Base-by-base conservation (phyloP, 2,329 filamentous ascomycete species). In the Atkinsonella hypoxylon region DNA sequence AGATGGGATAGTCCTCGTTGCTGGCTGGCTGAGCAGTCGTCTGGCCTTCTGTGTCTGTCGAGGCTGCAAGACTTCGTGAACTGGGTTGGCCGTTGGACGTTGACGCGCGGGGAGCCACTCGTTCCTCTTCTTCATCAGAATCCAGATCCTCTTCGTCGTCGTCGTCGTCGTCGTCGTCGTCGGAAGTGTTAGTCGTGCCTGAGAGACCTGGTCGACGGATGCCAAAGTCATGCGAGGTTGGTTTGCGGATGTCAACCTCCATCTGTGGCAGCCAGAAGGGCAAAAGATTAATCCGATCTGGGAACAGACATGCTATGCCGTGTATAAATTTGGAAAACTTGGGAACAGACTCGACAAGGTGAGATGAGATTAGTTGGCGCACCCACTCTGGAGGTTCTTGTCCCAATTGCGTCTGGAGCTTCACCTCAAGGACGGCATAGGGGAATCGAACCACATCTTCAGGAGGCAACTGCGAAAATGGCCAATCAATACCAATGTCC, bases 261-360 rank as follows among this genome's bases (percentile, higher is more conserved):
- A 98, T 98, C 69, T 98, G 93, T 1, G 93, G 93, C 75, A 91
- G 87, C 93, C 93, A 98, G 74, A 88, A 98, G 0, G 93, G 93
- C 6, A 98, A 75, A 12, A 98, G 76, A 45, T 96, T 75, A 67
- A 98, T 98, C 50, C 86, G 82, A 43, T 83, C 78, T 0, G 90
- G 90, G 66, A 96, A 94, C 44, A 98, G 71, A 11, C 81, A 87
- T 10, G 91, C 91, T 1, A 85, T 89, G 53, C 93, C 93, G 67
- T 98, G 93, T 52, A 98, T 97, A 67, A 97, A 98, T 70, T 98
- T 98, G 62, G 89, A 96, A 69, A 97, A 98, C 65, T 98, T 98
- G 55, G 93, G 93, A 2, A 98, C 90, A n/a, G 93, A 90, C 70
- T 98, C 93, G 2, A 98, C 93, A 15, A 98, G 77, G 70, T 98